Evolutionary conservation across 257 asterid genomes (phyloP).

Genomic region (Solanum appendiculatum): DNA sequence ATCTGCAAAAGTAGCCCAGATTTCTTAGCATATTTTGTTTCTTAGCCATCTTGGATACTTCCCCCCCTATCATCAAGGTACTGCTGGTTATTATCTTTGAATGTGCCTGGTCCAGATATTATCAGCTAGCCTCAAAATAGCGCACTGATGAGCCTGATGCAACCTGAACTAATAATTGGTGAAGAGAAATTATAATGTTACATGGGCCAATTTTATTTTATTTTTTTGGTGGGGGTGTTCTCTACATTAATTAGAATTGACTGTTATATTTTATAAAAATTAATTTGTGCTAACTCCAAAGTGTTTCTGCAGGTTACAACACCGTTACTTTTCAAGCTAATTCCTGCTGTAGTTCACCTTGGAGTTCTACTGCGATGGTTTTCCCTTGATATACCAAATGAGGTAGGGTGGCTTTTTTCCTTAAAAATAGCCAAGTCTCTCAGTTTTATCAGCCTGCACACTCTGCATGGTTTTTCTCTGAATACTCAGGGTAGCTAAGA

Average conservation of each 20-base stretch:
- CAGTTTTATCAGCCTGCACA: conserved; percentile 1
- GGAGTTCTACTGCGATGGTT: conserved; percentile 77
- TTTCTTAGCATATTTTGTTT: background rate
- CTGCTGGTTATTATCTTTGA: background rate
- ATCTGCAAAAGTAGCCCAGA: background rate
- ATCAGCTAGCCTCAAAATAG: background rate
- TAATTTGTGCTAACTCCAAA: background rate
- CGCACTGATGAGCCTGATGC: background rate
- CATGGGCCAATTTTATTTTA: background rate
- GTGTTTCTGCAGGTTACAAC: conserved; percentile 58
- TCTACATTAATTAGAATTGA: background rate
- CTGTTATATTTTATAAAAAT: background rate
- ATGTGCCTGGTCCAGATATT: background rate
- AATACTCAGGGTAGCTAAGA: conserved; percentile 14
- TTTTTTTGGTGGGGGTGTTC: background rate
- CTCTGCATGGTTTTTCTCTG: conserved; percentile 9
- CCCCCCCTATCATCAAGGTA: background rate
- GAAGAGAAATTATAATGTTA: background rate
- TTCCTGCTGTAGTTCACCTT: conserved; percentile 68
- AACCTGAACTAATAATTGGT: background rate
- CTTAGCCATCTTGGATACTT: background rate
- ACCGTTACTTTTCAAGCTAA: conserved; percentile 72
- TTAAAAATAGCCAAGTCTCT: background rate
- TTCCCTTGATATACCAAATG: conserved; percentile 42
- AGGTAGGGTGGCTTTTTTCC: conserved; percentile 46